Evolutionary conservation across 495 filamentous ascomycete species (phyloP).

Genomic region (Elasticomyces elasticus): DNA sequence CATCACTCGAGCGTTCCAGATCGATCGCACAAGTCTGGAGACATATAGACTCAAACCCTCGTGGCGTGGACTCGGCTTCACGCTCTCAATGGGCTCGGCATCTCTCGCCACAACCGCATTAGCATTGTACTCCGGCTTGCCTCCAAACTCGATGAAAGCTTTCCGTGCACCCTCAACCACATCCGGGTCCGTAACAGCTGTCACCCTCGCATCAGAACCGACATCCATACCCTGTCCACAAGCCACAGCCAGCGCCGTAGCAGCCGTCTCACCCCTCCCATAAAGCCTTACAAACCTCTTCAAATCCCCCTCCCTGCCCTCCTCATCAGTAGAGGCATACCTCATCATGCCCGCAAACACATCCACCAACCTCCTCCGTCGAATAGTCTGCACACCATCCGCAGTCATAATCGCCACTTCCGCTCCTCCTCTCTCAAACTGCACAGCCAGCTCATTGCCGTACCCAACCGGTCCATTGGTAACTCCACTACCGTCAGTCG

Average conservation of each 20-base stretch:
- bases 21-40: conserved; percentile 66
- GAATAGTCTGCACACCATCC: conserved; percentile 72
- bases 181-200: conserved; percentile 64
- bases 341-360: conserved; percentile 77
- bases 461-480: conserved; percentile 65
- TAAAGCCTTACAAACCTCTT: conserved; percentile 73
- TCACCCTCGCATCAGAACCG: conserved; percentile 56
- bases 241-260: conserved; percentile 88
- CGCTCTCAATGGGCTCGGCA: conserved; percentile 57
- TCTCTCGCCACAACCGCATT: conserved; percentile 56
- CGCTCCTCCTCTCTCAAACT: conserved; percentile 70
- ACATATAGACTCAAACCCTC: conserved; percentile 81
- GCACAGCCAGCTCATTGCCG: conserved; percentile 88
- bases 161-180: conserved; percentile 74
- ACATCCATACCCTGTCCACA: conserved; percentile 83
- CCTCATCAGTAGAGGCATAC: conserved; percentile 54
- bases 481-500: conserved; percentile 59
- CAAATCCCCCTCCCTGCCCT: conserved; percentile 68
- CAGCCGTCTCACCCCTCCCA: conserved; percentile 74
- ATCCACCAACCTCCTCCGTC: conserved; percentile 77
- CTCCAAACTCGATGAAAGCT: conserved; percentile 82
- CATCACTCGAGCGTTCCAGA: conserved; percentile 68
- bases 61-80: conserved; percentile 79
- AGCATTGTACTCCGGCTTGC: conserved; percentile 66
- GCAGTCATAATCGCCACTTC: conserved; percentile 90